Base-by-base conservation (phyloP, 345 rosid species). In the Eucalyptus sideroxylon region DNA sequence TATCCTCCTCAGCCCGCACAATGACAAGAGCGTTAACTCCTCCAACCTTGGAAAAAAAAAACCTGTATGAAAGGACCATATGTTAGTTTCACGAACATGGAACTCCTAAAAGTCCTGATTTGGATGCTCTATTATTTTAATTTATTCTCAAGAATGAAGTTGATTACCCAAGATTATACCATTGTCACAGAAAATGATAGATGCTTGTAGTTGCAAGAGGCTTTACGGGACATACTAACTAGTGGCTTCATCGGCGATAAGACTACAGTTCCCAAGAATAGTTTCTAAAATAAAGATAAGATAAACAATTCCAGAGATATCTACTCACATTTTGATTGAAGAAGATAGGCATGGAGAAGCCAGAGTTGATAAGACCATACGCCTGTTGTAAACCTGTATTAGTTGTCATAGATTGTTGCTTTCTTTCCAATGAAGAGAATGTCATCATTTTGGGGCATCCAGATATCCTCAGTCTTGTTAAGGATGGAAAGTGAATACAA, bases 321-420 rank as follows among this genome's bases (percentile, higher is more conserved):
- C 1, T 50, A 53, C 30, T 2, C 26, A 87, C 72, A n/a, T 16
- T 51, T 51, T 55, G 60, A 55, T 55, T 55, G 60, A 55, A 55
- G 27, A 55, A 55, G 27, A 2, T 1, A 0, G 60, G 60, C 27
- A 2, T 0, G 27, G 26, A 21, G 11, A 55, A 55, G 60, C 60
- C 0, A 56, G 27, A 56, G 1, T 56, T 1, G 13, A 23, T 9
- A 8, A 1, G 13, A 23, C 62, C 62, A 56, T 0, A 56, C 0
- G 62, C 0, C 0, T 56, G 62, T 24, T 56, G 62, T 56, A 24
- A 23, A 56, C 1, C 1, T 24, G 6, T 2, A 56, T 10, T 9
- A 56, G 30, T 0, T 56, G 30, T 9, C 27, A 9, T 56, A 0
- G 62, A 56, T 0, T 4, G 30, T 9, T 56, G 62, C 60, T 7